Conservation (phyloP, 1,139 yeast genomes). For the Nakaseomyces bracarensis region DNA sequence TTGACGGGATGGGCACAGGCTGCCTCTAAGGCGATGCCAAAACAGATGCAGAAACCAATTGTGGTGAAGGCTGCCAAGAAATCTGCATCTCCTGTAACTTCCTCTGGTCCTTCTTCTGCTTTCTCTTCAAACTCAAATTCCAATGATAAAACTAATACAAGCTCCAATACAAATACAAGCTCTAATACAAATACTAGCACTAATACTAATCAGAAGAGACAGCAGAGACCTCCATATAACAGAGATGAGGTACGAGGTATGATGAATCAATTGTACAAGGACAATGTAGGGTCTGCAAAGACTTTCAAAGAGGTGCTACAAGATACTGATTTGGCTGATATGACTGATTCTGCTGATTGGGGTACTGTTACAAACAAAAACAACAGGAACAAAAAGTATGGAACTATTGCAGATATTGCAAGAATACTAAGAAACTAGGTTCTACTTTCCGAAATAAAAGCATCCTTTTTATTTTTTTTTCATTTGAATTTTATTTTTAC, state of each 20-base stretch:
- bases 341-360: conserved; percentile 22
- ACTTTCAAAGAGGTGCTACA: conserved; percentile 5
- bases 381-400: conserved; percentile 27
- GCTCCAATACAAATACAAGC: too few species aligned
- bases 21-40: conserved; percentile 26
- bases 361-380: conserved; percentile 25
- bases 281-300: conserved; percentile 11
- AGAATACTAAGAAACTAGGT: conserved; percentile 17
- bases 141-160: background rate
- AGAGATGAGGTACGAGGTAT: conserved; percentile 23
- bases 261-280: conserved; percentile 19
- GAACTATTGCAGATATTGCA: conserved; percentile 24
- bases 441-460: background rate
- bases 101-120: background rate
- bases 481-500: too few species aligned
- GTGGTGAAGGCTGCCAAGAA: conserved; percentile 1
- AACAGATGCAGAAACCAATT: conserved; percentile 7
- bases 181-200: conserved; percentile 6
- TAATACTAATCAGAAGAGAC: conserved; percentile 5
- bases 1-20: conserved; percentile 31
- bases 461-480: too few species aligned
- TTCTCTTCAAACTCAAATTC: background rate
- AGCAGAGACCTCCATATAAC: conserved; percentile 24
- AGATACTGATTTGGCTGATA: conserved; percentile 6
- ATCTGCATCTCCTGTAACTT: too few species aligned